Conservation (phyloP, 345 rosid species). For the Arabidopsis arenosa region DNA sequence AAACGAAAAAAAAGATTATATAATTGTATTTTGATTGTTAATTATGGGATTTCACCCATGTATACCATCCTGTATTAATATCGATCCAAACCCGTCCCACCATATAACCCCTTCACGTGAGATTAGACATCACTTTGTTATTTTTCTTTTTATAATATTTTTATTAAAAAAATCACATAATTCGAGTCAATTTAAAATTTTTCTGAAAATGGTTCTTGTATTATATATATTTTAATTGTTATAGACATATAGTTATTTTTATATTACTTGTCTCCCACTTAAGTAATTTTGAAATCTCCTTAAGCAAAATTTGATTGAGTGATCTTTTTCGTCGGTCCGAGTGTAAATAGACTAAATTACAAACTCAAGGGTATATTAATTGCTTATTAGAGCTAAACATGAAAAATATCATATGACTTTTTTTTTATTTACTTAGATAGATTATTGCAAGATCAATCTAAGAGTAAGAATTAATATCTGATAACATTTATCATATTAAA, state of each 20-base stretch:
- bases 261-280: not conserved
- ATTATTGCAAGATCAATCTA: not conserved
- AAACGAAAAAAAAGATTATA: too few relatives aligned
- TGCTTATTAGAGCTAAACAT: not conserved
- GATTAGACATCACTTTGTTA: too few relatives aligned
- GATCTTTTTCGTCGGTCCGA: not conserved
- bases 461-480: conserved; percentile 9
- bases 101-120: too few relatives aligned
- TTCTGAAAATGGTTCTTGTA: too few relatives aligned
- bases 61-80: too few relatives aligned
- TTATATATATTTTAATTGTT: too few relatives aligned
- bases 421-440: conserved; percentile 2
- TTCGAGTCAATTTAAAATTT: too few relatives aligned
- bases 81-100: too few relatives aligned
- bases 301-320: not conserved
- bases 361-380: not conserved
- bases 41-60: too few relatives aligned
- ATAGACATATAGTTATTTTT: not conserved
- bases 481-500: conserved; percentile 16
- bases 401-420: not conserved
- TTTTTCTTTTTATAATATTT: too few relatives aligned
- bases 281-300: not conserved
- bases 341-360: conserved; percentile 9
- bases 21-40: too few relatives aligned
- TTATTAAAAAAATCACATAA: too few relatives aligned